Evolutionary conservation across 2,329 filamentous ascomycete genomes (phyloP), one percentile per base, ranked within the genome.

Genomic region (Colletotrichum sp.): DNA sequence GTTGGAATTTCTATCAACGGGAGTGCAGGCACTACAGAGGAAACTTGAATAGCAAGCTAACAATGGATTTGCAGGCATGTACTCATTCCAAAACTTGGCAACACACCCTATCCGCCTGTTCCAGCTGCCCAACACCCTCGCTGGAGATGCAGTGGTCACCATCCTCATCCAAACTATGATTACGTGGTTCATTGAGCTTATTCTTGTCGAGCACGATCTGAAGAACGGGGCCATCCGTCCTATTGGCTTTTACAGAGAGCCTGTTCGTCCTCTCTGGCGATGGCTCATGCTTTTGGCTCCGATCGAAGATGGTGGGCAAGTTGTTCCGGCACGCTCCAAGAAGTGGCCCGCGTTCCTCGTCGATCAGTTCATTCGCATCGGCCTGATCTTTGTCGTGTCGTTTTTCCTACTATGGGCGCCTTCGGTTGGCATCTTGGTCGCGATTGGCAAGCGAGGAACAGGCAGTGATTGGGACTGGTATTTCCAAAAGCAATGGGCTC

Each of bases 121-220:
- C 79, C 81, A 84, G 76, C 85, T 89, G 32, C 89, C 89, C 76
- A 89, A 88, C 78, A 90, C 89, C 2, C 83, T 91, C 4, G 85
- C 88, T 16, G 87, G 85, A 69, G 89, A 91, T 80, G 86, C 86
- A 4, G 86, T 84, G 49, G 83, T 91, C 55, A 90, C 89, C n/a
- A 85, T 89, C 74, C 83, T 90, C 76, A 69, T 90, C 67, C 89
- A 90, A 80, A 86, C 83, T 78, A 80, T 88, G 77, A 82, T 89
- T 63, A 91, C 89, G 26, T 91, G 89, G 89, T 81, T 89, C 67
- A 82, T 89, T 57, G 88, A 90, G 79, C 82, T 86, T 44, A 74
- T 85, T 32, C 80, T 90, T n/a, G 88, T 91, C 30, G 86, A 86
- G 78, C 82, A 83, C 26, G 88, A 90, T 80, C 81, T 91, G 24